These are phyloP conservation scores for Pyracantha coccinea DNA, from an alignment of 331 rosid species.

Conservation along the genomic window DNA sequence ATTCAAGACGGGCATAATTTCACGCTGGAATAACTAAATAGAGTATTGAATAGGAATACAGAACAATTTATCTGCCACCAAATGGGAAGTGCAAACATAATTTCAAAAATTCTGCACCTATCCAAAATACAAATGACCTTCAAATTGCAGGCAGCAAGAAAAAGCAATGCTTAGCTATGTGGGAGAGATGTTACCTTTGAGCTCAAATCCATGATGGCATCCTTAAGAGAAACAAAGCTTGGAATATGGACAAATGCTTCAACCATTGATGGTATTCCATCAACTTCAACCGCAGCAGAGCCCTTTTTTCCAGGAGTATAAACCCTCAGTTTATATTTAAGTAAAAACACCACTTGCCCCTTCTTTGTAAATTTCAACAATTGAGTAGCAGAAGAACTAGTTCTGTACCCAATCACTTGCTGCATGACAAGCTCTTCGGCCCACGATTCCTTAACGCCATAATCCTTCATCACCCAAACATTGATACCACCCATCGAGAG, in stretches of 20 bases:
- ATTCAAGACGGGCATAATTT: too few species aligned
- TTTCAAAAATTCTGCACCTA: too few species aligned
- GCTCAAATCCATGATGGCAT: not conserved
- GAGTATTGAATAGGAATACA: too few species aligned
- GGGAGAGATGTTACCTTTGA: not conserved
- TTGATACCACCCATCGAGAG: not conserved
- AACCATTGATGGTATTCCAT: not conserved
- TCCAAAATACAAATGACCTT: too few species aligned
- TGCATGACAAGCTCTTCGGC: not conserved
- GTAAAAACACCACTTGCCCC: not conserved
- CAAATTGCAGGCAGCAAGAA: not conserved
- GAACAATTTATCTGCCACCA: too few species aligned
- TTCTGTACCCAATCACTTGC: not conserved
- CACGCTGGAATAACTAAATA: too few species aligned
- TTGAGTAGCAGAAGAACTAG: not conserved
- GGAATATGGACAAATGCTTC: not conserved
- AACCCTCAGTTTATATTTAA: not conserved
- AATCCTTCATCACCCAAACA: slow-evolving; percentile 5
- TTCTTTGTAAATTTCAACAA: not conserved
- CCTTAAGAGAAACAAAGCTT: not conserved
- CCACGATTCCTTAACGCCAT: not conserved
- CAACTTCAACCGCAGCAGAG: not conserved
- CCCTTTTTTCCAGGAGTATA: not conserved
- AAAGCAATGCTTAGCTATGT: not conserved
- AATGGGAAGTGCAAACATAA: too few species aligned